These are phyloP conservation scores for Metschnikowia bowlesiae DNA, from an alignment of 805 yeast species.

Conservation along the genomic window DNA sequence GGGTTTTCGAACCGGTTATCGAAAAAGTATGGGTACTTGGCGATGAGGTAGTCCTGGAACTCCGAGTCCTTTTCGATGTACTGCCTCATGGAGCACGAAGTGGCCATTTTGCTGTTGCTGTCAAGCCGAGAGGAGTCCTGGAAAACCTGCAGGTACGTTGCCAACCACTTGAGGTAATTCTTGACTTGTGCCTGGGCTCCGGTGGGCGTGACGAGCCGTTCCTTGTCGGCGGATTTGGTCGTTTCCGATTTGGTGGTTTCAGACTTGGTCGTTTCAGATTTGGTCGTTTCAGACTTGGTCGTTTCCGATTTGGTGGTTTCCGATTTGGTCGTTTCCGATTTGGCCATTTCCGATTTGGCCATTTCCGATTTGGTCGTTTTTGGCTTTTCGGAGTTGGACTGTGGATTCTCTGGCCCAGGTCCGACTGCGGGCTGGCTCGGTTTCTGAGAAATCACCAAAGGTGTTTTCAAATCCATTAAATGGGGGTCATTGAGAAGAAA, in stretches of 20 bases:
- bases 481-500: constrained; percentile 47
- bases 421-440: not conserved
- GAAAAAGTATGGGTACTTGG: not conserved
- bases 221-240: not conserved
- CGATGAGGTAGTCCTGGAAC: constrained; percentile 32
- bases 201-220: constrained; percentile 5
- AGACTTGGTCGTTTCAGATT: too few species aligned
- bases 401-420: not conserved
- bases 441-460: constrained; percentile 10
- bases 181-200: constrained; percentile 15
- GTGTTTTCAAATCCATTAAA: constrained; percentile 37
- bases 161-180: constrained; percentile 16
- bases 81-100: constrained; percentile 52
- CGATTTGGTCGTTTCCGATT: too few species aligned
- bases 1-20: not conserved
- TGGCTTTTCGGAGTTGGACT: not conserved
- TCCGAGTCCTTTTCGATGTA: constrained; percentile 53
- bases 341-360: too few species aligned
- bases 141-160: constrained; percentile 10
- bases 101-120: constrained; percentile 34
- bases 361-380: too few species aligned
- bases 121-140: constrained; percentile 17
- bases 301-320: too few species aligned
- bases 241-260: too few species aligned
- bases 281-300: too few species aligned